Base-by-base conservation (phyloP, 2,329 filamentous ascomycete species). In the Colletotrichum higginsianum region DNA sequence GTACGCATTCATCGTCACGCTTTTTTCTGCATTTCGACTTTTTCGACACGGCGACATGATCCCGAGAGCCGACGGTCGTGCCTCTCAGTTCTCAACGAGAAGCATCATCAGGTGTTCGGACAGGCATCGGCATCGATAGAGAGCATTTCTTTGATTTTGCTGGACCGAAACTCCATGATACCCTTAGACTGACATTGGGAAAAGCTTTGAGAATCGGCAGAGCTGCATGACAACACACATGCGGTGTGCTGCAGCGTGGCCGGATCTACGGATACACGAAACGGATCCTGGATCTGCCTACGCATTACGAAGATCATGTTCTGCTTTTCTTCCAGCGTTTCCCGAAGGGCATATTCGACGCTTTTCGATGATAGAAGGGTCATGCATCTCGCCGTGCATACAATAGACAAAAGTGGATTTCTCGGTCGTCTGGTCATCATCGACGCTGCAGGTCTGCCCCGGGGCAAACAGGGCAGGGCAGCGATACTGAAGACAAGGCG, bases 331-430 rank as follows among this genome's bases (percentile, higher is more conserved):
- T 70, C 77, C 77, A 77, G 76, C 75, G 73, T 72, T 76, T 78
- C 77, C 76, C 75, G 75, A 77, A 78, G 78, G 79, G 79, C 78
- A 78, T 78, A 79, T 78, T 80, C 70, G 61, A 76, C 76, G 75
- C 79, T 80, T 79, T 80, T 80, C 77, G 71, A 75, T 61, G 75
- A 81, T 80, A 81, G 78, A 79, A 78, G 76, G 79, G 78, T 81
- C 80, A 80, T 81, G 80, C 79, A 79, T 71, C 77, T 78, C 78
- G 76, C 76, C 78, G 76, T 77, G 75, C 77, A 80, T 78, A 76
- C 77, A 84, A 88, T 90, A 90, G 88, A 90, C 86, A 89, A 90
- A 90, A 89, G 86, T 87, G 87, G 88, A 88, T 89, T 89, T 88
- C 87, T 89, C 87, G 84, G 86, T 87, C 87, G 83, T 88, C 85